These are phyloP conservation scores for Cercophora newfieldiana DNA, from an alignment of 495 filamentous ascomycete genomes.

Conservation along the genomic window DNA sequence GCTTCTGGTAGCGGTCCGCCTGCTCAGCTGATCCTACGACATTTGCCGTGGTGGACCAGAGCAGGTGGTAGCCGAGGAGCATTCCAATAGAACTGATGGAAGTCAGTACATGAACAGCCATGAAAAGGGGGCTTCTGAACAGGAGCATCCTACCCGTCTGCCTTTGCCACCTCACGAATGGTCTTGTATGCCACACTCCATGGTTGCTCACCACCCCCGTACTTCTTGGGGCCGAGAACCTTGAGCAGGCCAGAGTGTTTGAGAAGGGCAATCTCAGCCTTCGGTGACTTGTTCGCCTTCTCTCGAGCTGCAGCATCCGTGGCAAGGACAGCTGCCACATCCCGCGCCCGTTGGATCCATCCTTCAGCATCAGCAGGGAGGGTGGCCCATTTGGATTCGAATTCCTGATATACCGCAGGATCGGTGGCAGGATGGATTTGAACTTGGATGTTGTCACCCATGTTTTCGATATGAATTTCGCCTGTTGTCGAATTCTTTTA, in stretches of 20 bases:
- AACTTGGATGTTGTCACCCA: constrained; percentile 4
- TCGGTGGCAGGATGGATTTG: constrained; percentile 42
- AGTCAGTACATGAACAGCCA: neutral
- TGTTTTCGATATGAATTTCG: neutral
- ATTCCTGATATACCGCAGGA: constrained; percentile 51
- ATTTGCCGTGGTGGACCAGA: constrained; percentile 59
- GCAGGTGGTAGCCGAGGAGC: constrained; percentile 61
- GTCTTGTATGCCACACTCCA: constrained; percentile 58
- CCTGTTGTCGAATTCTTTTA: neutral
- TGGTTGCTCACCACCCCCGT: constrained; percentile 57
- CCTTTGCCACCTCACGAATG: constrained; percentile 60
- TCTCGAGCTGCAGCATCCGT: constrained; percentile 54
- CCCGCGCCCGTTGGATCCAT: constrained; percentile 54
- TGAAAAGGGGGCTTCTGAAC: neutral
- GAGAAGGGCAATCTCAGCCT: constrained; percentile 56
- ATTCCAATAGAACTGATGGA: constrained; percentile 50
- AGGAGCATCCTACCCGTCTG: constrained; percentile 47
- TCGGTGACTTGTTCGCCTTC: constrained; percentile 56
- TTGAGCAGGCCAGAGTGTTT: constrained; percentile 59
- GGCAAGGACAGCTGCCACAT: constrained; percentile 54
- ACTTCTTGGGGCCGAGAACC: constrained; percentile 53
- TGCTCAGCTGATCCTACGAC: constrained; percentile 59
- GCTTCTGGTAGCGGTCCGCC: constrained; percentile 49
- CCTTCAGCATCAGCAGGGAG: constrained; percentile 45
- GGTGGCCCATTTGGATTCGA: constrained; percentile 47